Conservation (phyloP, 768 basidiomycete genomes). For the Atractiella rhizophila region DNA sequence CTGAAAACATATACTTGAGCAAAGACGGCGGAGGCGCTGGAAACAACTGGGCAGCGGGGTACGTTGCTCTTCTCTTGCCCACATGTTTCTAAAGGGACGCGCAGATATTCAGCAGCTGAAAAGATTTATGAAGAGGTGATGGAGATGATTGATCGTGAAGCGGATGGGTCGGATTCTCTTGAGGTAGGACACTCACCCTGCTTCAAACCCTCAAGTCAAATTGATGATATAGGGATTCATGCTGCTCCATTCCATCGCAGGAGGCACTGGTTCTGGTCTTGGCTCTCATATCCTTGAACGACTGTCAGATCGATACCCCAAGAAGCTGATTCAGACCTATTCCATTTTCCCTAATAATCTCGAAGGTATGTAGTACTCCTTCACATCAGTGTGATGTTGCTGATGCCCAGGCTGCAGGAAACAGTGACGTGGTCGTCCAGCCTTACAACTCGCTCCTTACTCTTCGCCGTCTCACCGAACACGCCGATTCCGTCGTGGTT, state of each 20-base stretch:
- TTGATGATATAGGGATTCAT: conserved; percentile 59
- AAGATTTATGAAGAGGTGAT: conserved; percentile 74
- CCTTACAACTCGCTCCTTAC: conserved; percentile 91
- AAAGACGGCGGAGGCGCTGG: conserved; percentile 98
- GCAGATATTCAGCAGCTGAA: conserved; percentile 68
- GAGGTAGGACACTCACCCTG: conserved; percentile 34
- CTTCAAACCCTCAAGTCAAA: neutral
- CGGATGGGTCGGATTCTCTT: conserved; percentile 85
- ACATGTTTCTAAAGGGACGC: neutral
- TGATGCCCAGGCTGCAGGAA: no score
- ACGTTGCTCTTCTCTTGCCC: neutral
- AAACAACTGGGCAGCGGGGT: conserved; percentile 39
- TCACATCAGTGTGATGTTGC: no score
- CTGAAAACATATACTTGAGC: conserved; percentile 86
- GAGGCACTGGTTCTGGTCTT: conserved; percentile 90
- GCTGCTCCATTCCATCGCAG: conserved; percentile 95
- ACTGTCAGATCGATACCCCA: conserved; percentile 89
- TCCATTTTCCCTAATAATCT: conserved; percentile 89
- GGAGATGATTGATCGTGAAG: conserved; percentile 97
- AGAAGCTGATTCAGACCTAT: conserved; percentile 96
- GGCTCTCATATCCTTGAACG: conserved; percentile 95
- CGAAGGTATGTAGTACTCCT: no score
- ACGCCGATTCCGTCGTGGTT: conserved; percentile 91
- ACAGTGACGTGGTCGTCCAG: conserved; percentile 72
- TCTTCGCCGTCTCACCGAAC: conserved; percentile 74